phyloP scores from a whole-genome alignment of 352 stramenopile genomes.

The Phytopythium boreale region DNA sequence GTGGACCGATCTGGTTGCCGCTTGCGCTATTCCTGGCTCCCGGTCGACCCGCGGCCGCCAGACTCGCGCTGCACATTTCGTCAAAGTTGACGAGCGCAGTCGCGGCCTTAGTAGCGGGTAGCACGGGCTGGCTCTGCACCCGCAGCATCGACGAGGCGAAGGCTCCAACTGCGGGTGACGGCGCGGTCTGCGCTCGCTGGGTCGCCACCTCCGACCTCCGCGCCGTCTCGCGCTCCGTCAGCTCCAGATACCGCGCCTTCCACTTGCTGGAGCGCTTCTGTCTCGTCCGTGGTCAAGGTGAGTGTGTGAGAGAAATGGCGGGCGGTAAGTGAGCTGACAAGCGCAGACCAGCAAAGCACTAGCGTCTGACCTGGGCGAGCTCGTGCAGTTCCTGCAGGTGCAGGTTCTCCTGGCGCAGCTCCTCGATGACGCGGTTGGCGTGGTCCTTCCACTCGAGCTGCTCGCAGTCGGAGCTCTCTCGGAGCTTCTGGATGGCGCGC shows the following conservation, averaged over 20 bases:
- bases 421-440: slow-evolving; percentile 41
- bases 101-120: slow-evolving; percentile 3
- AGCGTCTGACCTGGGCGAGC: slow-evolving; percentile 31
- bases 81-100: slow-evolving; percentile 55
- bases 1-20: neutral
- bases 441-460: slow-evolving; percentile 59
- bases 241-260: slow-evolving; percentile 53
- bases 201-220: slow-evolving; percentile 28
- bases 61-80: slow-evolving; percentile 67
- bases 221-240: slow-evolving; percentile 39
- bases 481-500: slow-evolving; percentile 61
- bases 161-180: slow-evolving; percentile 2
- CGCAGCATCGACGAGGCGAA: slow-evolving; percentile 22
- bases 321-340: neutral
- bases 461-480: slow-evolving; percentile 43
- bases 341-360: neutral
- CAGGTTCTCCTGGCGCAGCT: slow-evolving; percentile 60
- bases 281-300: neutral
- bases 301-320: neutral
- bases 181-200: slow-evolving; percentile 37
- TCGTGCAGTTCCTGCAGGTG: slow-evolving; percentile 56
- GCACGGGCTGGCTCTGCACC: slow-evolving; percentile 34
- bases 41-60: slow-evolving; percentile 6
- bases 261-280: slow-evolving; percentile 74
- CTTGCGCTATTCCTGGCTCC: neutral